Base-by-base conservation (phyloP, 2,329 filamentous ascomycete species). In the Paradendryphiella salina region DNA sequence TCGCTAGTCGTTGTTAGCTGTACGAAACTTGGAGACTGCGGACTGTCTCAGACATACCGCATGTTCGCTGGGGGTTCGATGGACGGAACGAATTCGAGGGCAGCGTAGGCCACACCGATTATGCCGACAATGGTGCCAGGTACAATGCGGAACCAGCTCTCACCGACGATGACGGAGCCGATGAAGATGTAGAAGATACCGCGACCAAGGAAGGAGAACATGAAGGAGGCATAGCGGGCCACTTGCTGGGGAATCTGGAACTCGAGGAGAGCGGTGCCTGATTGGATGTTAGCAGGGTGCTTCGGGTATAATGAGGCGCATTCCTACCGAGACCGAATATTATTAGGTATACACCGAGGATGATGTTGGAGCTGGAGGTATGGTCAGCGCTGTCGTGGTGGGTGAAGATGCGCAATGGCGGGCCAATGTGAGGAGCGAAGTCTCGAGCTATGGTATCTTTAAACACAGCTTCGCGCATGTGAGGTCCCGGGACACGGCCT, bases 121-220 rank as follows among this genome's bases (percentile, higher is more conserved):
- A 94, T 65, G 43, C 86, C 90, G 61, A 97, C 81, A 63, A 95
- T 80, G 43, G 84, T 82, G 61, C 91, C 94, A 18, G 90, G 85
- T 50, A 96, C 84, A 70, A 86, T 85, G 70, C 85, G 86, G 65
- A 88, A 79, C 68, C 84, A 78, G 57, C 79, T 70, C 59, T 81
- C 75, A 63, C 89, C 85, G 49, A 96, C 83, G 50, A 96, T 82
- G 65, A 97, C 87, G 63, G 85, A 88, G 61, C 93, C 94, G 67
- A 96, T 81, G 76, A 99, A 97, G 76, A 97, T 83, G 82, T 99
- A 99, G 80, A 99, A 97, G 73, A 90, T 81, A 76, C 94, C 94
- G 71, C 94, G 91, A 56, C 94, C 94, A 64, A 97, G 78, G 82
- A 99, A 97, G 50, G 90, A 96, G 81, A 97, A 97, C 76, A 97